Evolutionary conservation across 257 asterid genomes (phyloP), one percentile per base, ranked within the genome.

Genomic region (Henckelia pumila): DNA sequence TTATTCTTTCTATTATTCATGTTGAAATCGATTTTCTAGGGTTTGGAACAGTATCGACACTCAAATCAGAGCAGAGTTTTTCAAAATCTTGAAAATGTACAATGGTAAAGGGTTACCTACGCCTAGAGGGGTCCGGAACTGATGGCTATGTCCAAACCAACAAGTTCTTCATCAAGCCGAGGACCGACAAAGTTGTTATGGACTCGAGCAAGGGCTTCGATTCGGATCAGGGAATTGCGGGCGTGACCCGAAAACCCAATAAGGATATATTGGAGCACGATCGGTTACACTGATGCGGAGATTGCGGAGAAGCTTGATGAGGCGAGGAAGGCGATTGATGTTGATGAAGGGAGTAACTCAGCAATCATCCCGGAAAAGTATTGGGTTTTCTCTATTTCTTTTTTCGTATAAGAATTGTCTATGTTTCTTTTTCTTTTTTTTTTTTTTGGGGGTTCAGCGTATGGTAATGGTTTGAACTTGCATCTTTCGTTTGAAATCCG

Each of bases 31-130:
- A n/a, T n/a, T n/a, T n/a, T n/a, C n/a, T n/a, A 13, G 37, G 52
- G 17, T 33, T n/a, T 63, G n/a, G n/a, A n/a, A n/a, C n/a, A n/a
- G n/a, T 20, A 23, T 17, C 24, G 32, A 20, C 52, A 20, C 52
- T 56, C 14, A 32, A 30, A 32, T 20, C 59, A 24, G 49, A 71
- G 53, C 7, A 13, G 6, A 19, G 10, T 49, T 68, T 9, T 13
- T n/a, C 28, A 26, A 29, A 30, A 20, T 66, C 35, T 26, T 1
- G 23, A 60, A 17, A 58, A 92, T 92, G 98, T 92, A 92, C 63
- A 92, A 89, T 83, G 98, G 97, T 25, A 92, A 89, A 70, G 98
- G 97, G 11, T 67, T 92, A 22, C 96, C 83, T 79, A 92, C 97
- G 29, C 76, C 98, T 49, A 82, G 98, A 21, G 97, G 97, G 97